phyloP scores from a whole-genome alignment of 257 asterid species.

The Primulina tabacum region DNA sequence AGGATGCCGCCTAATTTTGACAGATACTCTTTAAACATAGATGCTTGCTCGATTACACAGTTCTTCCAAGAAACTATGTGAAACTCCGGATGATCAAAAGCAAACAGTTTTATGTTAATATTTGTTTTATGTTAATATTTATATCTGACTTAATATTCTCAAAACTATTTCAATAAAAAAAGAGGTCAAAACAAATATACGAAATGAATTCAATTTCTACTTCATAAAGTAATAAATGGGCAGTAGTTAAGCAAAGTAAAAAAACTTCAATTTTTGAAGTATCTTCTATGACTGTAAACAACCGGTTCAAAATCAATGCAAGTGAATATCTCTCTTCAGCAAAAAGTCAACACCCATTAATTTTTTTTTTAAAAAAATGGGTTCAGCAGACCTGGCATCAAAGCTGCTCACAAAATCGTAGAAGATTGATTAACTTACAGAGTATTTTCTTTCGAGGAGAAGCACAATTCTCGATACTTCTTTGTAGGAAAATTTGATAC shows the following conservation, averaged over 20 bases:
- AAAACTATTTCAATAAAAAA: background rate
- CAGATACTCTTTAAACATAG: background rate
- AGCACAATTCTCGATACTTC: conserved; percentile 57
- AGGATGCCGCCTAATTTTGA: background rate
- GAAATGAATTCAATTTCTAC: background rate
- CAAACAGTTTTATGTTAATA: background rate
- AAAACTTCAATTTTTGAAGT: background rate
- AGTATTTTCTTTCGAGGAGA: conserved; percentile 56
- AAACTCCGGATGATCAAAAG: background rate
- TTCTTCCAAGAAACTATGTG: background rate
- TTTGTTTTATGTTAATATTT: background rate
- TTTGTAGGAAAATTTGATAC: conserved; percentile 70
- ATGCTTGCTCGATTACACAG: background rate
- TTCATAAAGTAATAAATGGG: background rate
- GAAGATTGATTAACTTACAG: conserved; percentile 52
- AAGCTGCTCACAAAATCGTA: background rate
- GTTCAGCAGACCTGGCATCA: background rate
- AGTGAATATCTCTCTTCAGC: background rate
- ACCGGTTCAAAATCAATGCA: background rate
- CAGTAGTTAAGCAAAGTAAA: background rate
- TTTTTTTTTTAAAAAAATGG: too few species aligned
- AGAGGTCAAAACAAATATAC: background rate
- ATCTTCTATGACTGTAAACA: background rate
- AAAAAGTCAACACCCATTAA: background rate
- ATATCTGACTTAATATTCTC: background rate